Base-by-base conservation (phyloP, 192 early-diverging fungal species). In the Coemansia sp. region DNA sequence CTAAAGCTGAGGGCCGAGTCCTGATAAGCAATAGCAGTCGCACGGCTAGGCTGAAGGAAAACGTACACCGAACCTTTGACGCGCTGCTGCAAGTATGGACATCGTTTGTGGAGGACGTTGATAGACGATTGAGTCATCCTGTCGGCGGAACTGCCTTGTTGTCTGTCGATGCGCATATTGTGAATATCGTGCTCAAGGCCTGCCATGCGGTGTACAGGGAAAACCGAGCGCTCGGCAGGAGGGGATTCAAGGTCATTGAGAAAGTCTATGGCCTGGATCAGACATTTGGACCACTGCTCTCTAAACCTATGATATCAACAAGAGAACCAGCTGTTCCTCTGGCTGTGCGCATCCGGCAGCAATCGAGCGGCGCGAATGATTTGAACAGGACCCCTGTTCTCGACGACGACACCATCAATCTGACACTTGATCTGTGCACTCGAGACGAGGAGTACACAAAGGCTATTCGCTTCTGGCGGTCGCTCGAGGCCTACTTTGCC, bases 391-490 rank as follows among this genome's bases (percentile, higher is more conserved):
- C 27, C 3, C 29, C 61, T 4, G 43, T 69, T 0, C 29, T 83
- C 10, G 72, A 78, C 39, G 50, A 41, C n/a, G 69, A 65, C 22
- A 65, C 73, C 3, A 30, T 83, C 24, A 73, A 67, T 0, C 60
- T 83, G 52, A 73, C 62, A 2, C 53, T 83, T 22, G 73, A 68
- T 1, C 67, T 83, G 12, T 83, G 80, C 35, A 13, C 34, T 30
- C 68, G 76, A 34, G 80, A 78, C 40, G 32, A 59, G 38, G 62
- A 78, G 70, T 44, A 44, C 8, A 65, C 65, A 40, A 83, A 83
- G 67, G 76, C 72, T 1, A 44, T 70, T n/a, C 80, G 80, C 15
- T 78, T 83, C 59, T 83, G 80, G 80, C 61, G 55, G 40, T 76
- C 74, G 16, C 61, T 82, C 4, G 65, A 76, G 62, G 37, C 32